Evolutionary conservation across 108 stramenopile genomes (phyloP).

Genomic region (Schizochytrium sp.): DNA sequence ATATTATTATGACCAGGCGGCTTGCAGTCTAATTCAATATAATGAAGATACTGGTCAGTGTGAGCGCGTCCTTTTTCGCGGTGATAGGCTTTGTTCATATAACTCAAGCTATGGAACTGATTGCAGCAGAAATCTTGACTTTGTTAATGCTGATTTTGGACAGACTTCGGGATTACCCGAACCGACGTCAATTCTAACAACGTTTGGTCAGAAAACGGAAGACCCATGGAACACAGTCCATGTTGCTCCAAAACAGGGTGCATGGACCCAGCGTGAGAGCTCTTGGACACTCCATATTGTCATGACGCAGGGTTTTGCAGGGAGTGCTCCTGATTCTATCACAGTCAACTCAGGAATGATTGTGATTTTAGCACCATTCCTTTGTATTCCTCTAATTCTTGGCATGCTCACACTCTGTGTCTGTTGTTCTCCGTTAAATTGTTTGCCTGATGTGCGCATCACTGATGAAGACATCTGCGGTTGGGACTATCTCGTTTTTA

Average conservation of each 20-base stretch:
- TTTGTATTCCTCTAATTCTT: constrained; percentile 25
- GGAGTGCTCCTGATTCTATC: neutral
- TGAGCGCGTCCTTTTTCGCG: neutral
- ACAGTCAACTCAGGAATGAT: neutral
- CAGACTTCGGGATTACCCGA: neutral
- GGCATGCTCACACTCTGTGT: constrained; percentile 18
- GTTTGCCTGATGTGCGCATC: constrained; percentile 28
- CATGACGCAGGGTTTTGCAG: neutral
- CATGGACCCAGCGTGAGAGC: neutral
- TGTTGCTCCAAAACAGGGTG: neutral
- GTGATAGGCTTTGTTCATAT: neutral
- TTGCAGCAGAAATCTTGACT: neutral
- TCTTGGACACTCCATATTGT: constrained; percentile 21
- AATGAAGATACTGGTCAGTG: neutral
- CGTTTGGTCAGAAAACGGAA: no score
- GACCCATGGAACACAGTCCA: constrained; percentile 10
- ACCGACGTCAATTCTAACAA: neutral
- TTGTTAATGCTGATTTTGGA: neutral
- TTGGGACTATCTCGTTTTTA: constrained; percentile 40
- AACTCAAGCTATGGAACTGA: neutral
- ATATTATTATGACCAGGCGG: constrained; percentile 48
- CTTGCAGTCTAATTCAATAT: constrained; percentile 32
- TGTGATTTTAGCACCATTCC: constrained; percentile 44
- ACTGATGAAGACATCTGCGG: constrained; percentile 28
- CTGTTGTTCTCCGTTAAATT: constrained; percentile 53